Base-by-base conservation (phyloP, 164 flowering plant species). In the Nymphaea thermarum region DNA sequence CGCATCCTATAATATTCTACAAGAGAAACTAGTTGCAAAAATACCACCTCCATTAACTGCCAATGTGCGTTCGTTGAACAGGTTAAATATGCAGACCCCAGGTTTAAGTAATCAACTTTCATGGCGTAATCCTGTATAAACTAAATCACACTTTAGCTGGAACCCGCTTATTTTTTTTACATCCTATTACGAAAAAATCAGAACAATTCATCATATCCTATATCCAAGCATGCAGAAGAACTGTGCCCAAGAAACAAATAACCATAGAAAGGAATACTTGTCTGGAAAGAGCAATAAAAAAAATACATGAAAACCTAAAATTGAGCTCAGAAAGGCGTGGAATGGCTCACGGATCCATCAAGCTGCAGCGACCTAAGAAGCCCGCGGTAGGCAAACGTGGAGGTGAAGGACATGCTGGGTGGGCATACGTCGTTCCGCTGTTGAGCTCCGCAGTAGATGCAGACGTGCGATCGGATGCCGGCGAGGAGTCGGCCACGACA, bases 271-370 rank as follows among this genome's bases (percentile, higher is more conserved):
- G 12, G 14, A 5, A 51, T 15, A 51, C 57, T 25, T 25, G 36
- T 25, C 36, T 51, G 15, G 57, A 51, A 51, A 51, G 14, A 51
- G 57, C 8, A 5, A 51, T 3, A 15, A 51, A 15, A 51, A 8
- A 51, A 51, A 51, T 15, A 15, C 8, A 51, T 51, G n/a, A 53
- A 41, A 53, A 57, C 67, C 53, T 11, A 42, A 65, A 65, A 41
- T 0, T 47, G 16, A 4, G 43, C 64, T 16, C 11, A 43, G 55
- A 45, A 60, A 41, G 42, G 55, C 15, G 61, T 15, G 62, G 41
- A 62, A 63, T 61, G 5, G 65, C 86, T 75, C 60, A 90, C 96
- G 70, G 94, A 87, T 82, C 89, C 94, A 76, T 86, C 85, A 53
- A 86, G 74, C 42, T 72, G 63, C 64, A 91, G 80, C 5, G 89